Percentiles rank a stretch among this genome's conserved stretches.
Conservation (phyloP, 1,284 basidiomycete species). For the Taiwanofungus camphoratus region DNA sequence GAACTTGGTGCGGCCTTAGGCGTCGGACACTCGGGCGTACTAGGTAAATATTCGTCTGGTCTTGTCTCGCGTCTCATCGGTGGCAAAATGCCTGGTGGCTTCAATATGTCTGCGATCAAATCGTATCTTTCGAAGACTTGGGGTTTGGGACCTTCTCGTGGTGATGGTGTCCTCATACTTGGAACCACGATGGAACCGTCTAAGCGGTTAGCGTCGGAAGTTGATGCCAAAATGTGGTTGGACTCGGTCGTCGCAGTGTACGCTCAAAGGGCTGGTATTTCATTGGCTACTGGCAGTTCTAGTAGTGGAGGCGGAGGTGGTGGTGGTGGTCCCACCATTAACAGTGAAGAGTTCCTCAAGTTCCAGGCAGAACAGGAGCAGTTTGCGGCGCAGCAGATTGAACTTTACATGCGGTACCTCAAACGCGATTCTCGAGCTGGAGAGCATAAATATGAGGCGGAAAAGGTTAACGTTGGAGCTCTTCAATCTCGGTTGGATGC, state of each 20-base stretch:
- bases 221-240: conserved; percentile 91
- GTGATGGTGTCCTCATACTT: conserved; percentile 88
- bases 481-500: conserved; percentile 87
- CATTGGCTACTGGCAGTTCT: conserved; percentile 63
- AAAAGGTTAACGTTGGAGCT: conserved; percentile 67
- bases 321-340: conserved; percentile 81
- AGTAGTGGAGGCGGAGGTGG: conserved; percentile 57
- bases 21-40: conserved; percentile 77
- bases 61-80: conserved; percentile 90
- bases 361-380: conserved; percentile 92
- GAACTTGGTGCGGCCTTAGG: conserved; percentile 88
- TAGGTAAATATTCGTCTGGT: conserved; percentile 94
- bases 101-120: conserved; percentile 94
- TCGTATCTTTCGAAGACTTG: conserved; percentile 83
- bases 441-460: conserved; percentile 82
- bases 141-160: conserved; percentile 87
- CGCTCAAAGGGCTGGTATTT: conserved; percentile 83
- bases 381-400: conserved; percentile 90
- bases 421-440: conserved; percentile 90
- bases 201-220: conserved; percentile 89
- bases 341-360: conserved; percentile 97
- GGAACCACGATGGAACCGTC: conserved; percentile 90
- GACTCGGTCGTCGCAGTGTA: conserved; percentile 83
- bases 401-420: conserved; percentile 95
- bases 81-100: conserved; percentile 98